A percentile compares a stretch with the other conserved stretches of the same genome.
Evolutionary conservation across 345 rosid species (phyloP).

Genomic region (Hibiscus tridactylites): DNA sequence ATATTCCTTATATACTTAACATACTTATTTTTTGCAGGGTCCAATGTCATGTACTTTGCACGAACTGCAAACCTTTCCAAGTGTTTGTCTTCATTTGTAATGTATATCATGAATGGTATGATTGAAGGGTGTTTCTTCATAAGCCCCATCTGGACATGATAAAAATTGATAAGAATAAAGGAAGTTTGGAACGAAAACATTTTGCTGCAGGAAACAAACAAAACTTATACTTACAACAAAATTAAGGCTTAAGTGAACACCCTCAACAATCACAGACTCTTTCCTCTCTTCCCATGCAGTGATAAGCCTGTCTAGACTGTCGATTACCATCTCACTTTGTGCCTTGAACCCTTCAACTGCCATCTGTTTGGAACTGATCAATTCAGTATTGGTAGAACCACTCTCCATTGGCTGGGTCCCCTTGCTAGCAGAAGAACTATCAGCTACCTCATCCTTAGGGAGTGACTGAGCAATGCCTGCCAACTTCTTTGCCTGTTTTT

Average conservation of each 20-base stretch:
- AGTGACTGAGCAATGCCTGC: constrained; percentile 38
- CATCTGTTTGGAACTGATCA: constrained; percentile 80
- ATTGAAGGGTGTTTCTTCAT: constrained; percentile 99
- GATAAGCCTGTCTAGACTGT: constrained; percentile 94
- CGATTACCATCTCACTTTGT: constrained; percentile 99
- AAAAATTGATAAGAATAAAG: background rate
- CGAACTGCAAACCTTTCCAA: constrained; percentile 97
- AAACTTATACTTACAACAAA: constrained; percentile 66
- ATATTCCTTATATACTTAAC: constrained; percentile 91
- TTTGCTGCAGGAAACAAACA: background rate
- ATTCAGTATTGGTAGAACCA: constrained; percentile 30
- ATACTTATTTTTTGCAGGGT: constrained; percentile 92
- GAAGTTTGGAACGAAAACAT: background rate
- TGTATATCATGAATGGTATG: constrained; percentile 94
- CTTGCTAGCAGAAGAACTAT: constrained; percentile 34
- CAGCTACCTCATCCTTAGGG: constrained; percentile 36
- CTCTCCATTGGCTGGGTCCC: constrained; percentile 27
- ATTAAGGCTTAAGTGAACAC: constrained; percentile 97
- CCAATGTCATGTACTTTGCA: constrained; percentile 98
- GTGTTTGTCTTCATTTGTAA: constrained; percentile 91
- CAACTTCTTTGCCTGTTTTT: constrained; percentile 52
- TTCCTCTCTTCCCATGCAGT: constrained; percentile 96
- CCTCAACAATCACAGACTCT: constrained; percentile 97
- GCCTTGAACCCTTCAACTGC: constrained; percentile 97
- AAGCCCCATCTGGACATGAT: constrained; percentile 76